Percentiles rank a stretch among this genome's conserved stretches.
phyloP scores from a whole-genome alignment of 2,329 filamentous ascomycete genomes.

The Paraconiothyrium sp. region DNA sequence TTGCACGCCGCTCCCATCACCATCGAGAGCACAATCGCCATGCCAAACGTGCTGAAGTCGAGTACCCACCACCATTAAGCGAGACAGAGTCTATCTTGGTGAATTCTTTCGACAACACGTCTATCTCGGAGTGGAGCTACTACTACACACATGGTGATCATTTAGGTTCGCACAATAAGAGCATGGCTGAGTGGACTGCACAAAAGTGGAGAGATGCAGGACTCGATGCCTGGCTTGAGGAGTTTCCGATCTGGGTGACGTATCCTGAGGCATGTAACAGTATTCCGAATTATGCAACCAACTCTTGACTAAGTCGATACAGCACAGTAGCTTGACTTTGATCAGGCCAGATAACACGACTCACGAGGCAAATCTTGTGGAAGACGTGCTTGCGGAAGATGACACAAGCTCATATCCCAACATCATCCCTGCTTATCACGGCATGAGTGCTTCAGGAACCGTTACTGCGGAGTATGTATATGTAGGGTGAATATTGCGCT shows the following conservation, averaged over 20 bases:
- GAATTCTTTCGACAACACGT: constrained; percentile 45
- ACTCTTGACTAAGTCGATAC: not conserved
- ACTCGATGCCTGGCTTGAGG: constrained; percentile 26
- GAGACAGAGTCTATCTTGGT: constrained; percentile 38
- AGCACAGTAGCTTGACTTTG: constrained; percentile 27
- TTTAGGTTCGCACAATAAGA: constrained; percentile 37
- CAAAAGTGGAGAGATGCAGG: constrained; percentile 35
- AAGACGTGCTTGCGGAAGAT: constrained; percentile 33
- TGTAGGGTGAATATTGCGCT: constrained; percentile 43
- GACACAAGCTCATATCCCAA: constrained; percentile 38
- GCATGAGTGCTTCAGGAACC: constrained; percentile 52
- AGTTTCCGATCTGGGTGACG: constrained; percentile 33
- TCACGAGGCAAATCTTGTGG: constrained; percentile 27
- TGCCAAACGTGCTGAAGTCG: constrained; percentile 27
- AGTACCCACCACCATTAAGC: constrained; percentile 30
- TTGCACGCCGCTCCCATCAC: constrained; percentile 24
- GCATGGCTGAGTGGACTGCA: constrained; percentile 42
- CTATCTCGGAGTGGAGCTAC: constrained; percentile 31
- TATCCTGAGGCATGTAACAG: constrained; percentile 26
- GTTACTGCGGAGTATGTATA: constrained; percentile 54
- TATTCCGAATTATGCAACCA: not conserved
- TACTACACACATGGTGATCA: constrained; percentile 40
- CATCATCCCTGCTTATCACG: constrained; percentile 53
- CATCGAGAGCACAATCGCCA: constrained; percentile 22
- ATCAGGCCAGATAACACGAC: constrained; percentile 25